phyloP scores from a whole-genome alignment of 2,329 filamentous ascomycete species.

The Mycosphaerella sp. region DNA sequence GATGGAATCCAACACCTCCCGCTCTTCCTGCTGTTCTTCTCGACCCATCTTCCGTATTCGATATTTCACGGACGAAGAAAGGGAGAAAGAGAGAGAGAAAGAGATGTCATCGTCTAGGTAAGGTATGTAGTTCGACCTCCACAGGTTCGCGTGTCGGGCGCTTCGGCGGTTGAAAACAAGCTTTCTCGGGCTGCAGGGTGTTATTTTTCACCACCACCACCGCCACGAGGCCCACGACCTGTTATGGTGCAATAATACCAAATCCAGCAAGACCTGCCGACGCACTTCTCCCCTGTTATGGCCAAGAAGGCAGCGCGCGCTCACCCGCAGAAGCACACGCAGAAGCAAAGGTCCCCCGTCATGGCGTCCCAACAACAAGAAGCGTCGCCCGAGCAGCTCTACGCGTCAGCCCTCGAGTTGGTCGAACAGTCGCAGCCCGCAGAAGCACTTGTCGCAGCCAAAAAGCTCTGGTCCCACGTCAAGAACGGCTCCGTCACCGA shows the following conservation, averaged over 20 bases:
- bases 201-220: too few relatives aligned
- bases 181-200: too few relatives aligned
- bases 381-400: constrained; percentile 50
- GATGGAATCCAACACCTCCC: constrained; percentile 95
- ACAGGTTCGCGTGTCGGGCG: too few relatives aligned
- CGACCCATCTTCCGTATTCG: constrained; percentile 38
- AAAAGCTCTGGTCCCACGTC: constrained; percentile 48
- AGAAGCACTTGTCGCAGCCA: constrained; percentile 50
- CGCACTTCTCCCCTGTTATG: background rate
- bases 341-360: background rate
- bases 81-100: too few relatives aligned
- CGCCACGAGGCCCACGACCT: too few relatives aligned
- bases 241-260: too few relatives aligned
- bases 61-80: too few relatives aligned
- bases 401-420: constrained; percentile 51
- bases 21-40: constrained; percentile 92
- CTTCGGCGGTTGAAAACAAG: too few relatives aligned
- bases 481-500: constrained; percentile 32
- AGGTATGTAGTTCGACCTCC: too few relatives aligned
- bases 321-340: background rate
- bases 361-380: constrained; percentile 39
- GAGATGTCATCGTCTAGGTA: too few relatives aligned
- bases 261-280: too few relatives aligned
- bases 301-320: constrained; percentile 37
- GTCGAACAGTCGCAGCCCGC: constrained; percentile 55